phyloP scores from a whole-genome alignment of 805 yeast genomes.

The Saturnispora quitensis region DNA sequence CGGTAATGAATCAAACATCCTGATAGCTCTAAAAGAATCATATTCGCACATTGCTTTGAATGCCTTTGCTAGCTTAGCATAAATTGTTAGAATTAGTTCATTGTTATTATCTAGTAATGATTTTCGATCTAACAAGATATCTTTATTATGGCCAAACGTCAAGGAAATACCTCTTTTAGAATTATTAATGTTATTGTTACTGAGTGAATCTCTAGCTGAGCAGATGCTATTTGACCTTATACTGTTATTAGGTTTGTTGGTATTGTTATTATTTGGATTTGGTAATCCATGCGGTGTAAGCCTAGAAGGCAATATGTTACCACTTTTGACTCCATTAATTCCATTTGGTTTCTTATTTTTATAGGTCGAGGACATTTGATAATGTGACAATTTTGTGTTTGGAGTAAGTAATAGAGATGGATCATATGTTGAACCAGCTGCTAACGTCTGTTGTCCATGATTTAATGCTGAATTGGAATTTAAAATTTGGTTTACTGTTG shows the following conservation, averaged over 20 bases:
- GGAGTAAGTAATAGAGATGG: slow-evolving; percentile 3
- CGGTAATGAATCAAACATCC: slow-evolving; percentile 58
- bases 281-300: neutral
- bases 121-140: neutral
- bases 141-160: slow-evolving; percentile 1
- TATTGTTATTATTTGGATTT: slow-evolving; percentile 4
- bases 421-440: neutral
- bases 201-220: neutral
- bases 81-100: slow-evolving; percentile 33
- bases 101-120: neutral
- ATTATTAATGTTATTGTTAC: neutral
- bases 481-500: neutral
- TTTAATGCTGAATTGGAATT: neutral
- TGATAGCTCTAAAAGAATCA: slow-evolving; percentile 74
- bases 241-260: neutral
- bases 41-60: slow-evolving; percentile 51
- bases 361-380: neutral
- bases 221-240: neutral
- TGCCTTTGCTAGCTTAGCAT: slow-evolving; percentile 50
- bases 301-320: neutral
- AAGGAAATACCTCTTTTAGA: slow-evolving; percentile 10
- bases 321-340: neutral
- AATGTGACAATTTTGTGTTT: neutral
- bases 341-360: neutral
- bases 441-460: neutral